Conservation (phyloP, 805 yeast genomes). For the Diddensiella transvaalensis region DNA sequence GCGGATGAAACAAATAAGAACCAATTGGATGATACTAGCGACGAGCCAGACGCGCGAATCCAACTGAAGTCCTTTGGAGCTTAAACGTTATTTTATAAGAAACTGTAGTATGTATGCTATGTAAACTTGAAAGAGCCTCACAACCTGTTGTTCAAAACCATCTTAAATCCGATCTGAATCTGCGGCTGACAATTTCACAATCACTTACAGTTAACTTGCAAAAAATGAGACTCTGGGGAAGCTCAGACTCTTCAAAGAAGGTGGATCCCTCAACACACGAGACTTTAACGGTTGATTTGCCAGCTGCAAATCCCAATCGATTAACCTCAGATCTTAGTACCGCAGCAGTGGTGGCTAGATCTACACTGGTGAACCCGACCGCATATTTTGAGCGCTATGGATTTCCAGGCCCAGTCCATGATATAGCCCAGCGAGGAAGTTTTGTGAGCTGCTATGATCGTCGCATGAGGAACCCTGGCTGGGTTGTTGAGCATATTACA, state of each 20-base stretch:
- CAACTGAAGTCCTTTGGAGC: constrained; percentile 47
- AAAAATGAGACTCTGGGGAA: neutral
- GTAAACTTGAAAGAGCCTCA: no score
- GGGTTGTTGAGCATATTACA: constrained; percentile 83
- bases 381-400: constrained; percentile 84
- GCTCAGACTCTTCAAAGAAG: neutral
- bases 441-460: constrained; percentile 86
- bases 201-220: no score
- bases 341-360: constrained; percentile 2
- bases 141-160: no score
- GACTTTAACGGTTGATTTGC: neutral
- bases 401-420: constrained; percentile 93
- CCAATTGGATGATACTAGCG: constrained; percentile 12
- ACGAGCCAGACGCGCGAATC: constrained; percentile 37
- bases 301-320: neutral
- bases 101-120: no score
- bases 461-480: constrained; percentile 71
- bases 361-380: constrained; percentile 56
- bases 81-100: no score
- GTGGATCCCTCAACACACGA: neutral
- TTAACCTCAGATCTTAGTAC: constrained; percentile 3
- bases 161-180: no score
- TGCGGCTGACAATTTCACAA: no score
- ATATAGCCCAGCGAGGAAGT: constrained; percentile 66
- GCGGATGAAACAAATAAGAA: constrained; percentile 4